Evolutionary conservation across 2,329 filamentous ascomycete genomes (phyloP), one percentile per base, ranked within the genome.

Genomic region (Talaromyces atroroseus): DNA sequence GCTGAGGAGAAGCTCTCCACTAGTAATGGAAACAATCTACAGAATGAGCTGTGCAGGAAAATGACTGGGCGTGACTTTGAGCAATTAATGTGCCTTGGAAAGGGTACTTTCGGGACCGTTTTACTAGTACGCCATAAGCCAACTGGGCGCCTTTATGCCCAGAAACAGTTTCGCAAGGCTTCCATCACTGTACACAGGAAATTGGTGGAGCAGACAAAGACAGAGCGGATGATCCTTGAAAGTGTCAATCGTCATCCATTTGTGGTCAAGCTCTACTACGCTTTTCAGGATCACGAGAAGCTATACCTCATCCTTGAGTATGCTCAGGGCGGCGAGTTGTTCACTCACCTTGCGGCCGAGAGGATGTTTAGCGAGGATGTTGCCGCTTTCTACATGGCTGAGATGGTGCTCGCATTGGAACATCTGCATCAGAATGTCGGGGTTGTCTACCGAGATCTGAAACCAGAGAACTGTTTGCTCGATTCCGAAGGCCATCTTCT

Each of bases 111-210:
- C 69, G 94, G 94, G 36, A 99, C 92, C 0, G 95, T 99, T 11
- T 78, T 96, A 47, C 81, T 99, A 26, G 95, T 99, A 59, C 94
- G 92, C 75, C 92, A 99, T 75, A 85, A 84, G 51, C 77, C 84
- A 29, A 96, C 92, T 1, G 94, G 94, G 44, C 86, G 89, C 45
- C 82, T 99, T 5, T 99, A 92, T 68, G 95, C 94, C 0, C 95
- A 99, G 77, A 99, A 99, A 78, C 92, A 97, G 74, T 94, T 99
- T 76, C 94, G 92, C 72, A 99, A 99, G 76, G 94, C 95, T 0
- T 95, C 91, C 8, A 78, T 99, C 52, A 90, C 92, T 0, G 90
- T 99, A 40, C 92, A 96, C 75, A 96, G 96, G 80, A 91, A 92
- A 71, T 82, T 97, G 32, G 85, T 99, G 51, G 92, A 97, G 75